A percentile compares a stretch with the other conserved stretches of the same genome.
Evolutionary conservation across 2,329 filamentous ascomycete species (phyloP).

Genomic region (Aspergillus phoenicis): DNA sequence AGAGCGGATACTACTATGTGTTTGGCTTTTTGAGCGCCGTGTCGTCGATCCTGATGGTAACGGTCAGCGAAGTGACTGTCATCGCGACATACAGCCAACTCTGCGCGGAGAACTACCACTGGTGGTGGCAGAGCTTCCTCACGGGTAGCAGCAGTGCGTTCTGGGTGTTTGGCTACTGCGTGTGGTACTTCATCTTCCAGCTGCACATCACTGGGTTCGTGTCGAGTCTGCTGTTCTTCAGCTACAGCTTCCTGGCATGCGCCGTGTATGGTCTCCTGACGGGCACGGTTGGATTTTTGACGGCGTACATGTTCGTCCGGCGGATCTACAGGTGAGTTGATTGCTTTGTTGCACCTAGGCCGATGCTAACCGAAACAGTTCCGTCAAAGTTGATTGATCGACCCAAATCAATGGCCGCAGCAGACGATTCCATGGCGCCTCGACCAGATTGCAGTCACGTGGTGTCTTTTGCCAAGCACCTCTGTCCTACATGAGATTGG

Average conservation of each 20-base stretch:
- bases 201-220: conserved; percentile 80
- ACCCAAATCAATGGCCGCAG: background rate
- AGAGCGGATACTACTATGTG: conserved; percentile 88
- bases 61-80: conserved; percentile 79
- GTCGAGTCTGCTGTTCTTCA: conserved; percentile 79
- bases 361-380: conserved; percentile 25
- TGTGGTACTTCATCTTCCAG: conserved; percentile 81
- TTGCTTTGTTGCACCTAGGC: background rate
- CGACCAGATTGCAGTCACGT: no score
- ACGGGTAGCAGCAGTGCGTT: conserved; percentile 74
- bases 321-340: conserved; percentile 73
- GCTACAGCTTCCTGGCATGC: conserved; percentile 80
- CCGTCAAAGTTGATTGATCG: conserved; percentile 38
- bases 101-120: conserved; percentile 83
- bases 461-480: no score
- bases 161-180: conserved; percentile 81
- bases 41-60: conserved; percentile 70
- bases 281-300: conserved; percentile 82
- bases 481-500: no score
- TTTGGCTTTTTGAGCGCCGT: conserved; percentile 83
- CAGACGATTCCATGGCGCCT: no score
- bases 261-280: conserved; percentile 78
- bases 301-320: conserved; percentile 80
- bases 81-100: conserved; percentile 82
- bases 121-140: conserved; percentile 90